Conservation (phyloP, 1,284 basidiomycete genomes). For the Sanghuangporus sanghuang region DNA sequence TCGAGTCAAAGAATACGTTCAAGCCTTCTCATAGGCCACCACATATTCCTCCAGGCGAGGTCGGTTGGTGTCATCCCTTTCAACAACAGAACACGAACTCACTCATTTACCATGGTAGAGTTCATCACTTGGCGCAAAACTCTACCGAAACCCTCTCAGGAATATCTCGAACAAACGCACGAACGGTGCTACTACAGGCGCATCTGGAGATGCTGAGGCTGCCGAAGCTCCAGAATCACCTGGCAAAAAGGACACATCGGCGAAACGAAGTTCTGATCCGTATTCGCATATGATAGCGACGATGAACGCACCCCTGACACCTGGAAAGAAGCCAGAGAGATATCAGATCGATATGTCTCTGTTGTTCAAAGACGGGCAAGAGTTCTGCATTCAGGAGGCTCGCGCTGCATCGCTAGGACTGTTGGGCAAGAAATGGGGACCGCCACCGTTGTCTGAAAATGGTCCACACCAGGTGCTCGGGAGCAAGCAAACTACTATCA, state of each 20-base stretch:
- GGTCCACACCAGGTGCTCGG: conserved; percentile 23
- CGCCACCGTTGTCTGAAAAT: conserved; percentile 47
- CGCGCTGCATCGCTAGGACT: conserved; percentile 74
- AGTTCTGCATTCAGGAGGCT: conserved; percentile 72
- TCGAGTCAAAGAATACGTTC: conserved; percentile 20
- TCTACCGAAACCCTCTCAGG: conserved; percentile 53
- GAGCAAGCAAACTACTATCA: conserved; percentile 31
- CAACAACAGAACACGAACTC: not conserved
- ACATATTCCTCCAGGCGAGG: conserved; percentile 7
- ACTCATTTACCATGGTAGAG: not conserved
- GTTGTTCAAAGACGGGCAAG: conserved; percentile 61
- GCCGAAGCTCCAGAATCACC: conserved; percentile 30
- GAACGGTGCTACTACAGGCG: conserved; percentile 23
- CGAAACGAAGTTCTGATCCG: conserved; percentile 11
- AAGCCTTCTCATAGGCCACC: not conserved
- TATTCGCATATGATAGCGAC: conserved; percentile 35
- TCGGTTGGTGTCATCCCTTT: not conserved
- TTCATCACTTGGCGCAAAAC: conserved; percentile 20
- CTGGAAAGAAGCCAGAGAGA: conserved; percentile 67
- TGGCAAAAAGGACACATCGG: not conserved
- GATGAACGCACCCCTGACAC: conserved; percentile 60
- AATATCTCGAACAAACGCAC: conserved; percentile 34
- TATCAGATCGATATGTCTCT: conserved; percentile 60
- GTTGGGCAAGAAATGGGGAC: conserved; percentile 74
- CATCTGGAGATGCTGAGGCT: conserved; percentile 18